Evolutionary conservation across 768 basidiomycete species (phyloP).

Genomic region (Psilocybe cubensis): DNA sequence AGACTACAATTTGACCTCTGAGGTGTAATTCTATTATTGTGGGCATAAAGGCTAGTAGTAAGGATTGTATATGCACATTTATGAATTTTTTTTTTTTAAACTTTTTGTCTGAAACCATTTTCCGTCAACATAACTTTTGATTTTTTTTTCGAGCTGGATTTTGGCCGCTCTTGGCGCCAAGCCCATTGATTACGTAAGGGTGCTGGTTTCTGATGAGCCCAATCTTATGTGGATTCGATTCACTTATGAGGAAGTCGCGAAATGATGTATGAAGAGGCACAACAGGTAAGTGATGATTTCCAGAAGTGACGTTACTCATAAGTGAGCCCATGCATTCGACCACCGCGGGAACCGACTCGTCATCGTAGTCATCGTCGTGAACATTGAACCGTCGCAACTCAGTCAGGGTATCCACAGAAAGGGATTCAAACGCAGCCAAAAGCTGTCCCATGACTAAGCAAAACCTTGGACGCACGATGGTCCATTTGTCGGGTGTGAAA

Average conservation of each 20-base stretch:
- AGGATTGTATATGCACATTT: too few relatives aligned
- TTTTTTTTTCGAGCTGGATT: too few relatives aligned
- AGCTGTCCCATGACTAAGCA: background rate
- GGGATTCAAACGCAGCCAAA: background rate
- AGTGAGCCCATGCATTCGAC: constrained; percentile 26
- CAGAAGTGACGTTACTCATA: background rate
- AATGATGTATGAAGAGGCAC: constrained; percentile 10
- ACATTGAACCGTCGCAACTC: background rate
- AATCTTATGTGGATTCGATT: constrained; percentile 23
- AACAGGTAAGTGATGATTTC: background rate
- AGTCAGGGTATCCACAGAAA: background rate
- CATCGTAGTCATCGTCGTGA: background rate
- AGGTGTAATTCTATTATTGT: too few relatives aligned
- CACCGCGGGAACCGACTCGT: constrained; percentile 4
- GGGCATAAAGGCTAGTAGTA: too few relatives aligned
- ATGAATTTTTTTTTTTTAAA: too few relatives aligned
- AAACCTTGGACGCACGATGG: background rate
- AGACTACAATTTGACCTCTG: too few relatives aligned
- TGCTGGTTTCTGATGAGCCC: too few relatives aligned
- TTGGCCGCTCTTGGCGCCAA: too few relatives aligned
- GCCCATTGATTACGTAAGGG: too few relatives aligned
- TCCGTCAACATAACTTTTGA: too few relatives aligned
- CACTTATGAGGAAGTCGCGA: constrained; percentile 34
- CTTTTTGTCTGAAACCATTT: too few relatives aligned
- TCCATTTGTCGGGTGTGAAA: background rate